A percentile compares a stretch with the other conserved stretches of the same genome.
Conservation (phyloP, 768 basidiomycete species). For the Cystobasidium onofrii region DNA sequence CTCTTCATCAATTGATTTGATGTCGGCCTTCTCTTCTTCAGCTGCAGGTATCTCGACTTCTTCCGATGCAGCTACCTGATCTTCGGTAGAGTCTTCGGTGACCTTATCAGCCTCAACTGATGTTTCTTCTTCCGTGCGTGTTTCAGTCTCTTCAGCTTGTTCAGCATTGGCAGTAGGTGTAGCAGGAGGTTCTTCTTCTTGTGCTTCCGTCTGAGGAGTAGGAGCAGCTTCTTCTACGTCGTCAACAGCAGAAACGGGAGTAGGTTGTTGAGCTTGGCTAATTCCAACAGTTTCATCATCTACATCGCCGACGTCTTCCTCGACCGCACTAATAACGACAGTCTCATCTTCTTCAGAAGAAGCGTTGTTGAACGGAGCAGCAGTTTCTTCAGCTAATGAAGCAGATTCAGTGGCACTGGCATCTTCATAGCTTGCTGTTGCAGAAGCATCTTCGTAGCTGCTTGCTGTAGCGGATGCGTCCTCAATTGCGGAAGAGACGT, state of each 20-base stretch:
- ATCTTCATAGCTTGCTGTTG: background rate
- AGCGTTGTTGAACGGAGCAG: background rate
- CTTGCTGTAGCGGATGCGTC: too few species aligned
- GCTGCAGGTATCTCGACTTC: background rate
- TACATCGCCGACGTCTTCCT: background rate
- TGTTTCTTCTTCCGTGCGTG: background rate
- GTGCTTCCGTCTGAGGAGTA: background rate
- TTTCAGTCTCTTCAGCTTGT: background rate
- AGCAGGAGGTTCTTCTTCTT: too few species aligned
- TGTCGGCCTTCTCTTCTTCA: background rate
- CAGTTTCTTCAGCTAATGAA: background rate
- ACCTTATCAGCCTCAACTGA: background rate
- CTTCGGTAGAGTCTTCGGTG: background rate
- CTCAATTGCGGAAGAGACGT: background rate
- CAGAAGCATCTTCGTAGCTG: background rate
- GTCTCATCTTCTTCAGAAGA: background rate
- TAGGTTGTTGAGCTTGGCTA: background rate
- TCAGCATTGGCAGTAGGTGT: background rate
- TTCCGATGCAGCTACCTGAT: background rate
- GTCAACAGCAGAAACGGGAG: background rate
- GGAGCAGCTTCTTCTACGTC: conserved; percentile 8
- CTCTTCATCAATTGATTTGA: background rate
- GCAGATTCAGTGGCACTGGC: background rate
- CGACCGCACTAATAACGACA: background rate
- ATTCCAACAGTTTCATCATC: background rate